phyloP scores from a whole-genome alignment of 768 basidiomycete species.

The Lepiota venenata region DNA sequence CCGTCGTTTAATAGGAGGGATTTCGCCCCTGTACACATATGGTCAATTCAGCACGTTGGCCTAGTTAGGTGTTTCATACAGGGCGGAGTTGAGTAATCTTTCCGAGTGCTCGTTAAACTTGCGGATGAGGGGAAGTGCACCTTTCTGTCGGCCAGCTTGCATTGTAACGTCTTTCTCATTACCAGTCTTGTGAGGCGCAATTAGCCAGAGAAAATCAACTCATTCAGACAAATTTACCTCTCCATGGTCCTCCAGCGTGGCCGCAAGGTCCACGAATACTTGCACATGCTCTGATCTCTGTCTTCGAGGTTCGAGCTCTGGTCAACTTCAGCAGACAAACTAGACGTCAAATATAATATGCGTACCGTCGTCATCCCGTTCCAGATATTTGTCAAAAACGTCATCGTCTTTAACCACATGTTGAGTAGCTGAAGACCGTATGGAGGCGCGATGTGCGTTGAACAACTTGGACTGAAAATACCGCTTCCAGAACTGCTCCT shows the following conservation, averaged over 20 bases:
- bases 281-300: conserved; percentile 65
- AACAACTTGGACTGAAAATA: conserved; percentile 97
- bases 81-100: conserved; percentile 73
- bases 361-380: conserved; percentile 91
- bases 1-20: conserved; percentile 56
- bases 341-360: conserved; percentile 7
- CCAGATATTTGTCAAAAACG: conserved; percentile 95
- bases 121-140: conserved; percentile 87
- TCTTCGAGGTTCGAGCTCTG: conserved; percentile 77
- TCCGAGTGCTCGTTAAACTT: conserved; percentile 99
- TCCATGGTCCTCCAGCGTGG: conserved; percentile 88
- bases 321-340: neutral
- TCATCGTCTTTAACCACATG: conserved; percentile 87
- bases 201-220: neutral
- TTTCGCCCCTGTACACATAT: conserved; percentile 44
- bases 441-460: conserved; percentile 91
- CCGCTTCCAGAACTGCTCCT: conserved; percentile 93
- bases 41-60: neutral
- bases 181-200: conserved; percentile 61
- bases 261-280: conserved; percentile 79
- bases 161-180: conserved; percentile 92
- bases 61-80: conserved; percentile 38
- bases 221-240: conserved; percentile 47
- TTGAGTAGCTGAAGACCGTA: conserved; percentile 79
- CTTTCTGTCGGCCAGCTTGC: conserved; percentile 89